These are phyloP conservation scores for Ustilago loliicola DNA, from an alignment of 1,284 basidiomycete species.

Conservation along the genomic window DNA sequence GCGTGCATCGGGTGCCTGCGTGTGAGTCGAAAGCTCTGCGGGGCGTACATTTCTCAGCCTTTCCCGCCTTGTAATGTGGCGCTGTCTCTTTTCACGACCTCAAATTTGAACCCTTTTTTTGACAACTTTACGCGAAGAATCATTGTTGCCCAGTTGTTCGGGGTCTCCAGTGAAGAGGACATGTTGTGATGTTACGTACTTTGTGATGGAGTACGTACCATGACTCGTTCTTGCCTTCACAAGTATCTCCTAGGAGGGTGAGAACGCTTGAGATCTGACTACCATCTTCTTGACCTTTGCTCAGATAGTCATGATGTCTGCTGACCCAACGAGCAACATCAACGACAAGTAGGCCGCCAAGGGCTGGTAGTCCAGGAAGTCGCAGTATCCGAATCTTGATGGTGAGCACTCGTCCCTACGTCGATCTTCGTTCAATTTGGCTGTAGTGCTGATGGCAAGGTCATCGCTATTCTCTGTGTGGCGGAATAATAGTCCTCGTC, in stretches of 20 bases:
- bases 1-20: conserved; percentile 7
- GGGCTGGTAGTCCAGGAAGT: conserved; percentile 37
- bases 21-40: neutral
- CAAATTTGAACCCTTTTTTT: conserved; percentile 10
- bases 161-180: neutral
- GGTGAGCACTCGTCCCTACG: conserved; percentile 19
- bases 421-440: neutral
- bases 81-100: neutral
- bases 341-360: conserved; percentile 31
- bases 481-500: conserved; percentile 19
- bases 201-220: neutral
- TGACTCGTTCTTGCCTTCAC: neutral
- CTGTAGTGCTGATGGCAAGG: neutral
- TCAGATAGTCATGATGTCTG: neutral
- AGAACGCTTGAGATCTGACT: neutral
- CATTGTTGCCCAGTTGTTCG: neutral
- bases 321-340: conserved; percentile 4
- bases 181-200: neutral
- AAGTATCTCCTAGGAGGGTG: no score
- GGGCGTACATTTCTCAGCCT: conserved; percentile 8
- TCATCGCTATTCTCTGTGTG: no score
- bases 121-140: conserved; percentile 1
- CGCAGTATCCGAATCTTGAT: conserved; percentile 36
- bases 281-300: neutral
- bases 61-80: neutral